Base-by-base conservation (phyloP, 129 eudicot genomes). In the Cynara cardunculus region DNA sequence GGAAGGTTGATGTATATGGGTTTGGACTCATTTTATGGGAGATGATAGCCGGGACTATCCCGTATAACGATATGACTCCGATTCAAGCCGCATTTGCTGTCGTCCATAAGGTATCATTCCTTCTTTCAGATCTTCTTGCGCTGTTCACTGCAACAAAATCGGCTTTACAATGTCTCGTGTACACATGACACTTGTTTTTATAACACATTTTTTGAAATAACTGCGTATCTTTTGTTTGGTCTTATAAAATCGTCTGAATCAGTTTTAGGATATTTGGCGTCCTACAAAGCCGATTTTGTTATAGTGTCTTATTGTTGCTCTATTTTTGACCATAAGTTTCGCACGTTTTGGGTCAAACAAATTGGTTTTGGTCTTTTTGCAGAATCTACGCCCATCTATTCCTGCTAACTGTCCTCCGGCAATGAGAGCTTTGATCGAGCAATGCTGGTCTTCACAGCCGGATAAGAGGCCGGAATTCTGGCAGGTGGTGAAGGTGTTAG, bases 31-130 rank as follows among this genome's bases (percentile, higher is more conserved):
- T 94, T 73, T 81, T 94, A 53, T 92, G 97, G 99, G 99, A 94
- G 83, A 83, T 94, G 93, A 90, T 92, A 10, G 90, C 99, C 1
- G 99, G 99, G 59, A 92, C 94, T n/a, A 89, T 94, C 2, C 99
- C 99, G 2, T 94, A 92, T 46, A 92, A 90, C 75, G 94, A 94
- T 80, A 92, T 92, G 97, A 87, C 91, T 9, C 97, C 99, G 0
- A 87, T 94, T 35, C 97, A 92, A 84, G 99, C 99, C 71, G 97
- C 99, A 66, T 94, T 87, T 86, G 99, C 99, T 5, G 99, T 92
- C 3, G 97, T 92, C 75, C 90, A 90, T 84, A 94, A 92, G 97
- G 99, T 92, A 84, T 67, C 25, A 2, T 6, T 25, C 31, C 65
- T 31, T 53, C 25, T 56, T 75, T 67, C 25, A 2, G 11, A 31